Conservation (phyloP, 352 stramenopile species). For the Phytophthora fragariaefolia region DNA sequence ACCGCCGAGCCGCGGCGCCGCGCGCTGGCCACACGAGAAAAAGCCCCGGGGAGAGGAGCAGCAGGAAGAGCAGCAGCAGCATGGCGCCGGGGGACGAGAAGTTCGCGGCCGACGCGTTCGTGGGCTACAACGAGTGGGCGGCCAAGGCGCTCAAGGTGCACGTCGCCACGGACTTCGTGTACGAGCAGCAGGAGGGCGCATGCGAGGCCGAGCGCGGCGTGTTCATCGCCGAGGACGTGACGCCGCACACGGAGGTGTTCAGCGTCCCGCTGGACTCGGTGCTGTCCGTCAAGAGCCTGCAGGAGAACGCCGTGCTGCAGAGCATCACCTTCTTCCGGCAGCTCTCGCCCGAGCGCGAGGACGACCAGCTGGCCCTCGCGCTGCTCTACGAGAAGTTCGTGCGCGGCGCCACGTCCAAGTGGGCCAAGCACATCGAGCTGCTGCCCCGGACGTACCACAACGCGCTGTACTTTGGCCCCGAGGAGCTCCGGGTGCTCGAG, state of each 20-base stretch:
- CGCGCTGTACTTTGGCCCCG: constrained; percentile 61
- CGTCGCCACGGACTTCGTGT: constrained; percentile 83
- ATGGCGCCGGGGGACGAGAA: constrained; percentile 35
- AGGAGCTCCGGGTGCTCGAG: constrained; percentile 47
- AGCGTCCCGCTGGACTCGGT: constrained; percentile 67
- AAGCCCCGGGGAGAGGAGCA: constrained; percentile 1
- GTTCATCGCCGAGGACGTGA: constrained; percentile 83
- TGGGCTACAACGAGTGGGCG: constrained; percentile 88
- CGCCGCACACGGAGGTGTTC: constrained; percentile 74
- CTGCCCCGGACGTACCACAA: constrained; percentile 74
- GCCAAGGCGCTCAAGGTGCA: constrained; percentile 52
- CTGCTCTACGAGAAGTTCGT: constrained; percentile 80
- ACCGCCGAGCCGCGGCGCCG: background rate
- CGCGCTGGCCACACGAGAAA: constrained; percentile 34
- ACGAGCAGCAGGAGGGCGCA: constrained; percentile 55
- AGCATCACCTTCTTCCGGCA: constrained; percentile 61
- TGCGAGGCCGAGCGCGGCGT: constrained; percentile 69
- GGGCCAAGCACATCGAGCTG: constrained; percentile 68
- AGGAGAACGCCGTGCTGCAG: constrained; percentile 39
- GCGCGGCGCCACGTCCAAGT: constrained; percentile 49
- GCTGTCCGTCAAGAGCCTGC: constrained; percentile 56
- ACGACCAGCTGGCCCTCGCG: constrained; percentile 71
- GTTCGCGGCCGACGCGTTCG: constrained; percentile 34
- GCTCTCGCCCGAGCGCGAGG: constrained; percentile 51
- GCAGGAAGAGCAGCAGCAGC: background rate